Evolutionary conservation across 2,329 filamentous ascomycete species (phyloP).

Genomic region (Cryphonectria naterciae): DNA sequence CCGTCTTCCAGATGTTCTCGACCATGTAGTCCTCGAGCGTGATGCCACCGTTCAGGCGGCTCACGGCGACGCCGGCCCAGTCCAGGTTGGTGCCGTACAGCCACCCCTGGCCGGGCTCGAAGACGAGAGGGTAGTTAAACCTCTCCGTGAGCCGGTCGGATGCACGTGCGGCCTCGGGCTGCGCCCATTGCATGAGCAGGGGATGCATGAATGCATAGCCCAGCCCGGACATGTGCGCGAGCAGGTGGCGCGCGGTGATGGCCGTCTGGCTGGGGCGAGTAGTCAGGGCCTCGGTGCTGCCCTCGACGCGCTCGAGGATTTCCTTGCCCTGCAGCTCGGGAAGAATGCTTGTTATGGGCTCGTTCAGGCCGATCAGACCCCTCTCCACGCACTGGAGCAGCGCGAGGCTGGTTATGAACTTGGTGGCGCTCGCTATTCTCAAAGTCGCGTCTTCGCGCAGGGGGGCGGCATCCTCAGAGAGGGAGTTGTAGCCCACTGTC

Average conservation of each 20-base stretch:
- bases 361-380: slow-evolving; percentile 3
- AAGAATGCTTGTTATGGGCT: slow-evolving; percentile 10
- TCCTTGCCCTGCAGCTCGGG: slow-evolving; percentile 11
- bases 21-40: slow-evolving; percentile 19
- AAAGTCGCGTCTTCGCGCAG: slow-evolving; percentile 6
- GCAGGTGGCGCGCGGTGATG: slow-evolving; percentile 55
- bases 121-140: slow-evolving; percentile 50
- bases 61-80: slow-evolving; percentile 56
- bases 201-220: slow-evolving; percentile 50
- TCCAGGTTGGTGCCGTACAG: slow-evolving; percentile 54
- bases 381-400: slow-evolving; percentile 16
- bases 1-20: slow-evolving; percentile 12
- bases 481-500: slow-evolving; percentile 11
- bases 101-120: slow-evolving; percentile 57
- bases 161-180: slow-evolving; percentile 35
- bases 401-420: slow-evolving; percentile 13
- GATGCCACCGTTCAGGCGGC: slow-evolving; percentile 1
- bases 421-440: slow-evolving; percentile 9
- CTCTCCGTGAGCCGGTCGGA: slow-evolving; percentile 45
- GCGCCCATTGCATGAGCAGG: slow-evolving; percentile 40
- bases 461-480: background rate
- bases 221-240: slow-evolving; percentile 55
- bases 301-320: slow-evolving; percentile 1
- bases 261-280: slow-evolving; percentile 25
- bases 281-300: background rate